These are phyloP conservation scores for Fraxinus nigra DNA, from an alignment of 305 asterid genomes.

Conservation along the genomic window DNA sequence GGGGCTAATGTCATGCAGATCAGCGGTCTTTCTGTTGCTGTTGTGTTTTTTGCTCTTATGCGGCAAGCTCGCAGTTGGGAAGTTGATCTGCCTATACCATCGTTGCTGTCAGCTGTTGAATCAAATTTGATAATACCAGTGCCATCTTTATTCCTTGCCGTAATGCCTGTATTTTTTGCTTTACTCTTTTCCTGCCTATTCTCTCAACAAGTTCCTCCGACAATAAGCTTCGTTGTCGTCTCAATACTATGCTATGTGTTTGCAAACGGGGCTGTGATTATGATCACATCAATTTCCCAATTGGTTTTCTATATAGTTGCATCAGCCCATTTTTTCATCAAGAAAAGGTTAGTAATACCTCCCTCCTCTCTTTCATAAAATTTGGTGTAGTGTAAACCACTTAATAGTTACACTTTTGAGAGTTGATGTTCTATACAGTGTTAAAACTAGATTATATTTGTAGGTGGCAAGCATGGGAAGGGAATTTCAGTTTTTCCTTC, in stretches of 20 bases:
- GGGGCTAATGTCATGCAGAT: constrained; percentile 60
- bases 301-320: constrained; percentile 60
- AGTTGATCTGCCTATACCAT: constrained; percentile 75
- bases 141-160: constrained; percentile 59
- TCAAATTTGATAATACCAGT: constrained; percentile 71
- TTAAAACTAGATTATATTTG: constrained; percentile 36
- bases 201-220: constrained; percentile 57
- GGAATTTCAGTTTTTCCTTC: constrained; percentile 43
- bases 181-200: constrained; percentile 52
- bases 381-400: neutral
- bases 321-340: constrained; percentile 55
- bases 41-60: constrained; percentile 85
- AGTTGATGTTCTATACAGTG: constrained; percentile 20
- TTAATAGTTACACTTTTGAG: neutral
- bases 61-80: constrained; percentile 94
- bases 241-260: constrained; percentile 70
- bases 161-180: constrained; percentile 58
- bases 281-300: constrained; percentile 64
- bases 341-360: constrained; percentile 63
- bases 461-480: constrained; percentile 75
- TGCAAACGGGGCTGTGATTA: constrained; percentile 70
- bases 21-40: constrained; percentile 76
- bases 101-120: constrained; percentile 85
- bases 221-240: constrained; percentile 52
- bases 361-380: neutral